Base-by-base conservation (phyloP, 73 alveolate species). In the Chromera velia region DNA sequence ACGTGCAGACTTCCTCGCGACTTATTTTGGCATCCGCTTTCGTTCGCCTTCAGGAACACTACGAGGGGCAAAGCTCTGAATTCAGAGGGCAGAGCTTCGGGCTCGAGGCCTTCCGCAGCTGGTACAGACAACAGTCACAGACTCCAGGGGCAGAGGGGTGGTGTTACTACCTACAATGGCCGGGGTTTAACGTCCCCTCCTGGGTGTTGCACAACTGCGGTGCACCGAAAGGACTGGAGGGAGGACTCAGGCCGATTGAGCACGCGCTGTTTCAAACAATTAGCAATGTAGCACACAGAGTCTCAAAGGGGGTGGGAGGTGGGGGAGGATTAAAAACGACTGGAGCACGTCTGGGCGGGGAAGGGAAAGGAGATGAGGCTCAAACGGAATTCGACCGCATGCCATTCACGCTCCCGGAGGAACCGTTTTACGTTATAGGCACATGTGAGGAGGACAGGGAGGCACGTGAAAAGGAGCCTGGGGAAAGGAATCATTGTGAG, bases 121-220 rank as follows among this genome's bases (percentile, higher is more conserved):
- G 75, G 75, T 69, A 24, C 24, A 31, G 75, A 32, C n/a, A 32
- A 29, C 26, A 47, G 9, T 29, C 75, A 18, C 73, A 65, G 40
- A 19, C 10, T 64, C 34, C 67, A 40, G 45, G 79, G 79, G 34
- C 6, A 34, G 45, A 73, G 71, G 33, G 24, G 9, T 73, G 80
- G 80, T 73, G 30, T 34, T 78, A 68, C 65, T 78, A 78, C 66
- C 27, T 69, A 31, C 62, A 67, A 63, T 78, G 85, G 85, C 78
- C 85, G 27, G 85, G 85, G 28, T 78, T 78, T 78, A 78, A 78
- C 73, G 27, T 78, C 1, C 85, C 85, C 1, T 67, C 79, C 46
- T 78, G 85, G 85, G 85, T 78, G 28, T 47, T 78, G 79, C 32
- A 48, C 30, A 78, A 67, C 49, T 29, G 62, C n/a, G 45, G 62